Evolutionary conservation across 2,329 filamentous ascomycete genomes (phyloP).

Genomic region (Grosmannia penicillata): DNA sequence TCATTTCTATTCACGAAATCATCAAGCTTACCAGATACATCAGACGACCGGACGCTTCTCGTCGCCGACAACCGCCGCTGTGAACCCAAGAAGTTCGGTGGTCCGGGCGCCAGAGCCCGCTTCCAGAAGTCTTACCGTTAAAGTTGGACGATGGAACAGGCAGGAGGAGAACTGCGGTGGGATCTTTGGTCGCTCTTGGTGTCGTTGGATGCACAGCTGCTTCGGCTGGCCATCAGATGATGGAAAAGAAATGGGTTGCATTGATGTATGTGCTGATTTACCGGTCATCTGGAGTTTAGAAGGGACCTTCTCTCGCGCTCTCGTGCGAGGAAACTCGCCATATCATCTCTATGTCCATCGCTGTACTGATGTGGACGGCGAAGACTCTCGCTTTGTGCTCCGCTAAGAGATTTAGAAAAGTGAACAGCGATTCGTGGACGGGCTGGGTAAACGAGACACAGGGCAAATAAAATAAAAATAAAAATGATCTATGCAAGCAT

Average conservation of each 20-base stretch:
- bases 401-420: too few species aligned
- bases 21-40: neutral
- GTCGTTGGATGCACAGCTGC: neutral
- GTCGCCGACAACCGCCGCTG: conserved; percentile 98
- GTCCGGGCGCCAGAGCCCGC: conserved; percentile 84
- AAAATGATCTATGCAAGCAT: too few species aligned
- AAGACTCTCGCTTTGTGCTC: neutral
- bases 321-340: conserved; percentile 11
- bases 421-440: too few species aligned
- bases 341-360: conserved; percentile 23
- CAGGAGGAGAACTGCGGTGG: neutral
- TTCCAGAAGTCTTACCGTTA: conserved; percentile 99
- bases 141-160: conserved; percentile 16
- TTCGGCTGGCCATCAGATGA: neutral
- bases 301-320: neutral
- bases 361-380: conserved; percentile 19
- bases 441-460: too few species aligned
- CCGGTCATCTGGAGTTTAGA: conserved; percentile 8
- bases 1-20: neutral
- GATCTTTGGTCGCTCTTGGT: neutral
- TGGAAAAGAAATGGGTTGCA: conserved; percentile 3
- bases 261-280: conserved; percentile 5
- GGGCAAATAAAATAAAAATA: too few species aligned
- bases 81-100: conserved; percentile 97
- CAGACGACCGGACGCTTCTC: conserved; percentile 46